Conservation (phyloP, 331 rosid species). For the Phaseolus coccineus region DNA sequence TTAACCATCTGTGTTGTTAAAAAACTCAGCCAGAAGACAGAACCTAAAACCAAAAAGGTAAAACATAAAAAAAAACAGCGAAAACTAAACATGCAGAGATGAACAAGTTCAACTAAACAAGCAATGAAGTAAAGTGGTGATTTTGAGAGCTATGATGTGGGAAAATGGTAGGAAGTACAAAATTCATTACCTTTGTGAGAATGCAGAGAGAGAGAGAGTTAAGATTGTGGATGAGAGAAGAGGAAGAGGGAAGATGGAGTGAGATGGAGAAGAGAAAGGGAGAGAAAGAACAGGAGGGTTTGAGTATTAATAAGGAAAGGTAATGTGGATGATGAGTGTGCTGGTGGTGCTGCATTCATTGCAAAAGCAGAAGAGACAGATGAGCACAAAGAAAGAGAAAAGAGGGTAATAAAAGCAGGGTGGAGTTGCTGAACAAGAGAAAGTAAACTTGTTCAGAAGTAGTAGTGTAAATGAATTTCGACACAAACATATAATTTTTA, state of each 20-base stretch:
- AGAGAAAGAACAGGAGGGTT: conserved; percentile 11
- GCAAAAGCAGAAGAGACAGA: conserved; percentile 54
- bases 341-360: conserved; percentile 64
- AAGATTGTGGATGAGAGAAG: conserved; percentile 30
- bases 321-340: conserved; percentile 40
- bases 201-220: conserved; percentile 6
- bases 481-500: too few species aligned
- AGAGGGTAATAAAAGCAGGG: neutral
- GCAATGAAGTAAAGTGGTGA: neutral
- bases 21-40: neutral
- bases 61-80: conserved; percentile 17
- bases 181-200: conserved; percentile 43
- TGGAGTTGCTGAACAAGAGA: conserved; percentile 35
- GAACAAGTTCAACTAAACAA: conserved; percentile 31
- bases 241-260: neutral
- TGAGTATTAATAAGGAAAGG: conserved; percentile 44
- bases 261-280: neutral
- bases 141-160: neutral
- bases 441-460: neutral
- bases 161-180: neutral
- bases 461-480: neutral
- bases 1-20: neutral
- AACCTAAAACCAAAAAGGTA: conserved; percentile 34
- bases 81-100: conserved; percentile 17
- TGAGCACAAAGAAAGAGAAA: conserved; percentile 17